Conservation (phyloP, 1,284 basidiomycete species). For the Grifola frondosa region DNA sequence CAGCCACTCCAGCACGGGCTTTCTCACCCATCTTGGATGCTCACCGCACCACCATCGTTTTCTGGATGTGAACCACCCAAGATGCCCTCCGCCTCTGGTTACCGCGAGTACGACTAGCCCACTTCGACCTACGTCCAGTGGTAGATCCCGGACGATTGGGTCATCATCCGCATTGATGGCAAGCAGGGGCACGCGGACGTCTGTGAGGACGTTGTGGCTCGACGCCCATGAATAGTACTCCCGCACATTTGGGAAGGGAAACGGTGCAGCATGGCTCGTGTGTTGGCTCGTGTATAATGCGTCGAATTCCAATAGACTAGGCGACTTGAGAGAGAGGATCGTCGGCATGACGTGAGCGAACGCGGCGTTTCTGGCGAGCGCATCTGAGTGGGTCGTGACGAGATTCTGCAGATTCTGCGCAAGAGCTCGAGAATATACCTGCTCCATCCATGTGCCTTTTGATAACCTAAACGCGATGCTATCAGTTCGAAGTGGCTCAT, state of each 20-base stretch:
- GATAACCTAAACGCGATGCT: conserved; percentile 35
- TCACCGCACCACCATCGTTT: no score
- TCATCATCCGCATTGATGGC: conserved; percentile 90
- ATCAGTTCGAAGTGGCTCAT: no score
- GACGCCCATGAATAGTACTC: conserved; percentile 82
- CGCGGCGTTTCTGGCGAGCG: conserved; percentile 4
- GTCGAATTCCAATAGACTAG: conserved; percentile 64
- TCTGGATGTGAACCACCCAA: conserved; percentile 84
- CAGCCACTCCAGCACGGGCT: conserved; percentile 76
- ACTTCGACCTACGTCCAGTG: conserved; percentile 56
- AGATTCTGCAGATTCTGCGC: conserved; percentile 7
- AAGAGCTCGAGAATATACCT: conserved; percentile 10
- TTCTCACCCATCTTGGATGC: conserved; percentile 76
- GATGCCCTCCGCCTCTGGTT: conserved; percentile 83
- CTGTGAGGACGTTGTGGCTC: conserved; percentile 49
- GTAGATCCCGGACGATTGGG: conserved; percentile 74
- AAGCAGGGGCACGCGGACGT: conserved; percentile 69
- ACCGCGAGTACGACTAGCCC: conserved; percentile 68
- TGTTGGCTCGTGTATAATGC: conserved; percentile 65
- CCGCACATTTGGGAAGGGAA: conserved; percentile 72
- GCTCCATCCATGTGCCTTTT: conserved; percentile 22
- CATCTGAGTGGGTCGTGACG: conserved; percentile 7
- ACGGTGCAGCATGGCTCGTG: conserved; percentile 78
- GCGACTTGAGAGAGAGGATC: conserved; percentile 49
- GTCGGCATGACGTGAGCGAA: conserved; percentile 36